Evolutionary conservation across 805 yeast species (phyloP).

Genomic region (Saccharomycopsis lassenensis): DNA sequence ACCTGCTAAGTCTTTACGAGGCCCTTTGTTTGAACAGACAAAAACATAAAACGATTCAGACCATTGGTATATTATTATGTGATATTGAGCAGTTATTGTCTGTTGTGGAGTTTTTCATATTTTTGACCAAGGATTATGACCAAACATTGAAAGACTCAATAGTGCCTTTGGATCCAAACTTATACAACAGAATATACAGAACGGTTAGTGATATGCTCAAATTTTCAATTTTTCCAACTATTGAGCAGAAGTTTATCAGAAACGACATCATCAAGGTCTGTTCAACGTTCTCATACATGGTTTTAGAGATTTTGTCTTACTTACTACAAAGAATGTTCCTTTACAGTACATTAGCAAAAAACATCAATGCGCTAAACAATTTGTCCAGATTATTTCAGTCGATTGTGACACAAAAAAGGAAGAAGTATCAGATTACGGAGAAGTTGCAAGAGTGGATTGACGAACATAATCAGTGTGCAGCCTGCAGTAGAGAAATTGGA

Average conservation of each 20-base stretch:
- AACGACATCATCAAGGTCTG: slow-evolving; percentile 1
- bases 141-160: slow-evolving; percentile 9
- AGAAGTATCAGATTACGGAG: slow-evolving; percentile 7
- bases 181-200: neutral
- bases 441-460: slow-evolving; percentile 12
- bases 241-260: slow-evolving; percentile 11
- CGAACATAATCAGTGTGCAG: slow-evolving; percentile 6
- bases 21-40: slow-evolving; percentile 13
- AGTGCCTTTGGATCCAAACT: too few species aligned
- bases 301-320: slow-evolving; percentile 8
- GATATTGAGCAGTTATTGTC: slow-evolving; percentile 14
- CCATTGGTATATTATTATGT: slow-evolving; percentile 12
- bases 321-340: slow-evolving; percentile 10
- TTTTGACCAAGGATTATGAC: slow-evolving; percentile 11
- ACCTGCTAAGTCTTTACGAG: slow-evolving; percentile 5
- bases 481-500: slow-evolving; percentile 5
- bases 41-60: slow-evolving; percentile 11
- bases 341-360: slow-evolving; percentile 3
- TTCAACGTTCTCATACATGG: neutral
- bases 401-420: neutral
- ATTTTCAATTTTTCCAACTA: slow-evolving; percentile 9
- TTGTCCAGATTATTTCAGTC: slow-evolving; percentile 1
- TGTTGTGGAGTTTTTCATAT: slow-evolving; percentile 9
- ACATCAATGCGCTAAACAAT: slow-evolving; percentile 1
- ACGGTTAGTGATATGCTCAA: slow-evolving; percentile 7